Base-by-base conservation (phyloP, 805 yeast genomes). In the Myxozyma mucilagina region DNA sequence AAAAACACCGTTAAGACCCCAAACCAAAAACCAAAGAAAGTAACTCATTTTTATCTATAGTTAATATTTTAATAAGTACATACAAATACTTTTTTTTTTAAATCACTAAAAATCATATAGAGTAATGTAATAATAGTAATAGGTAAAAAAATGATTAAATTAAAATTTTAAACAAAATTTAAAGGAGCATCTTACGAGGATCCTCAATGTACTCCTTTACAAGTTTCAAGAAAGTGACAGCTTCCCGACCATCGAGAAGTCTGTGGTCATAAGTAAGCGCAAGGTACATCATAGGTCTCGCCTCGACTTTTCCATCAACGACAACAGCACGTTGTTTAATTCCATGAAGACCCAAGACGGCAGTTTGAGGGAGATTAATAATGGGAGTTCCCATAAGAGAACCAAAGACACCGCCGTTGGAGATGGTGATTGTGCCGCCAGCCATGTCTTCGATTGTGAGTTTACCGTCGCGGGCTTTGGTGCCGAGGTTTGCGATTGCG, bases 251-350 rank as follows among this genome's bases (percentile, higher is more conserved):
- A 75, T 94, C 99, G 74, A 94, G 82, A 74, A 94, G 86, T 82
- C 99, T 88, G 82, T 94, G 99, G 76, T 94, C 99, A 77, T 94
- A 94, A 61, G 99, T 93, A 77, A 94, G 87, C 57, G 99, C 99
- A 72, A 94, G 80, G 84, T 94, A 94, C 99, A 94, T 94, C 98
- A 94, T 93, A 76, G 99, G 99, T 82, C 98, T 89, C 48, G 93
- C 84, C 69, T 89, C 99, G 70, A 94, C 83, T 82, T 93, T 92
- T 58, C 99, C 99, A 70, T 94, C 87, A 62, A 94, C 91, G 62
- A 93, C 93, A 63, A 94, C 97, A 48, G 98, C 94, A 82, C 98
- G 91, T 77, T 94, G 93, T 82, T 94, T 94, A 70, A 90, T 88
- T 78, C 97, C 98, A 73, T 94, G 99, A 74, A 94, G 84, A 70